Percentiles rank a stretch among this genome's conserved stretches.
phyloP scores from a whole-genome alignment of 345 rosid genomes.

The Salix exigua region DNA sequence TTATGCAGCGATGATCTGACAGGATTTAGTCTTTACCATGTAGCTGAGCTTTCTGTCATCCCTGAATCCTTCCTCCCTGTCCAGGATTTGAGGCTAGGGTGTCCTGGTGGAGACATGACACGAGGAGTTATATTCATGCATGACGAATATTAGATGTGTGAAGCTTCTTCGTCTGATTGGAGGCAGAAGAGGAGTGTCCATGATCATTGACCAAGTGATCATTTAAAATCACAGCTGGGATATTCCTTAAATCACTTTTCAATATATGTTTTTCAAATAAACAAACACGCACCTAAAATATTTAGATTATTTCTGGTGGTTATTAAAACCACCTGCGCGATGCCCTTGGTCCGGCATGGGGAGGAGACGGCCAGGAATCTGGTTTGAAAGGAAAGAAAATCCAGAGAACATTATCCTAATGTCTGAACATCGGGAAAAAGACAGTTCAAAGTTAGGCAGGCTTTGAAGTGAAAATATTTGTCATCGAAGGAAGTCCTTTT shows the following conservation, averaged over 20 bases:
- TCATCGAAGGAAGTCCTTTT: background rate
- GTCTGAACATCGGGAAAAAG: background rate
- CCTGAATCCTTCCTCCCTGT: background rate
- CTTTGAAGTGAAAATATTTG: too few species aligned
- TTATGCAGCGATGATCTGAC: background rate
- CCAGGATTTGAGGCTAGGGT: background rate
- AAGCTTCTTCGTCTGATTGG: background rate
- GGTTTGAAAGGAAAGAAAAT: background rate
- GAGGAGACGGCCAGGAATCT: background rate
- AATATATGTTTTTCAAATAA: too few species aligned
- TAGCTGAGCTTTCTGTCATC: background rate
- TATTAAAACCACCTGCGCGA: too few species aligned
- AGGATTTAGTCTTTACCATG: background rate
- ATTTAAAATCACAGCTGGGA: too few species aligned
- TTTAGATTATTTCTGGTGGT: too few species aligned
- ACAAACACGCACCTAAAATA: too few species aligned
- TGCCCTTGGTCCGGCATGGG: background rate
- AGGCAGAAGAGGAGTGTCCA: background rate
- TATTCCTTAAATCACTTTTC: too few species aligned
- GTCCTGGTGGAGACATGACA: background rate
- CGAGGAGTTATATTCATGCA: background rate
- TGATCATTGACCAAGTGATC: background rate
- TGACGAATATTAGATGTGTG: background rate
- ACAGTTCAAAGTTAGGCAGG: slow-evolving; percentile 1
- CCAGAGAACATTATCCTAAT: background rate